phyloP scores from a whole-genome alignment of 2,329 filamentous ascomycete species.

The Colletotrichum higginsianum region DNA sequence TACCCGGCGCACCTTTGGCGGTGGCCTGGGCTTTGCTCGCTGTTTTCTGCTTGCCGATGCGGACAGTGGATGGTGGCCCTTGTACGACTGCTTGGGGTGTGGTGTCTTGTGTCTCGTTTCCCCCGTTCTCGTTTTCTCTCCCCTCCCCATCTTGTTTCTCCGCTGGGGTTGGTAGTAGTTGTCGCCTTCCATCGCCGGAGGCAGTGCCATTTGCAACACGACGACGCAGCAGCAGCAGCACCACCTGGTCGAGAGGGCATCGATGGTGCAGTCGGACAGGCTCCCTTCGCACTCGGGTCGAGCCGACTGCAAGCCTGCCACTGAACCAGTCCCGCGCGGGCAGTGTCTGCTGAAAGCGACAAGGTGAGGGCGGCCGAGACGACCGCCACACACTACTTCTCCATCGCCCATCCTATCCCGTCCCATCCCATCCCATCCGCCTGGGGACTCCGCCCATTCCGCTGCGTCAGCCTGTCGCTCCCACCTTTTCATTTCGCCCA shows the following conservation, averaged over 20 bases:
- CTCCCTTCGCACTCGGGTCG: conserved; percentile 24
- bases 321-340: conserved; percentile 27
- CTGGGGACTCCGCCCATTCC: conserved; percentile 43
- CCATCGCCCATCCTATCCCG: conserved; percentile 36
- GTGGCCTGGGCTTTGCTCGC: conserved; percentile 33
- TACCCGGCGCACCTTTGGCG: conserved; percentile 40
- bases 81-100: conserved; percentile 32
- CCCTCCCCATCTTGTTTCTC: conserved; percentile 33
- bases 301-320: conserved; percentile 24
- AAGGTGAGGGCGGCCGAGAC: conserved; percentile 41
- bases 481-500: conserved; percentile 41
- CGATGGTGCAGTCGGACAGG: conserved; percentile 12
- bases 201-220: conserved; percentile 22
- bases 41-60: conserved; percentile 37
- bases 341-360: conserved; percentile 36
- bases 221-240: conserved; percentile 8
- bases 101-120: conserved; percentile 38
- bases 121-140: conserved; percentile 36
- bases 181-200: conserved; percentile 10
- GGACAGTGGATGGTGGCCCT: conserved; percentile 38
- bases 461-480: conserved; percentile 42
- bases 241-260: conserved; percentile 9
- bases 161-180: conserved; percentile 11
- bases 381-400: conserved; percentile 36
- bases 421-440: conserved; percentile 39